Conservation (phyloP, 75 land plant genomes). For the Isoetes taiwanensis region DNA sequence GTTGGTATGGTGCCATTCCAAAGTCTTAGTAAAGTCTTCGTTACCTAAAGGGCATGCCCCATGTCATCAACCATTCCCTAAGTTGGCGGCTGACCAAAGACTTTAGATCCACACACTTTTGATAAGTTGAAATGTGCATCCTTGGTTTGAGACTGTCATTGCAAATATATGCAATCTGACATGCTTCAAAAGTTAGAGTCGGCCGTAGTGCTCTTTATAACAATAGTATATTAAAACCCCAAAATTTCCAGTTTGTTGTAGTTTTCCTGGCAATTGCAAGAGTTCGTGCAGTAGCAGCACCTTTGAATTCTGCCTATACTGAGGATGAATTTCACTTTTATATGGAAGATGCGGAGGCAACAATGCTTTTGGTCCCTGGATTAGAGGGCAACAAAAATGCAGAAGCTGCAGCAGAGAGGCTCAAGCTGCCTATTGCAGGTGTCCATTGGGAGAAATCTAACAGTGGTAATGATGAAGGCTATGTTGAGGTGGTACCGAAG, state of each 20-base stretch:
- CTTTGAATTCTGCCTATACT: constrained; percentile 83
- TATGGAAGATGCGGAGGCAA: constrained; percentile 65
- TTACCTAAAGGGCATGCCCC: too few relatives aligned
- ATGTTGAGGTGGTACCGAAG: too few relatives aligned
- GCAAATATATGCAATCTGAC: too few relatives aligned
- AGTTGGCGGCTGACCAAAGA: too few relatives aligned
- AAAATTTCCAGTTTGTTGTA: constrained; percentile 52
- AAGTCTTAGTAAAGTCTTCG: too few relatives aligned
- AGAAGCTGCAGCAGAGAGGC: constrained; percentile 55
- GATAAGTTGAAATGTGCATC: too few relatives aligned
- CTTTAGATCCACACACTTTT: too few relatives aligned
- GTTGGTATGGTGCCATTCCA: too few relatives aligned
- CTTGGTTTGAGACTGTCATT: too few relatives aligned
- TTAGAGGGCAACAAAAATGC: constrained; percentile 54
- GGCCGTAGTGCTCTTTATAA: too few relatives aligned
- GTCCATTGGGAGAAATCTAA: constrained; percentile 20
- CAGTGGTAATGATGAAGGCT: neutral
- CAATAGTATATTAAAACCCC: neutral
- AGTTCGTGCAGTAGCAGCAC: constrained; percentile 69
- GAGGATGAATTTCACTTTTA: constrained; percentile 82
- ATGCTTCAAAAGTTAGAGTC: too few relatives aligned
- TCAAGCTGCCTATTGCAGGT: constrained; percentile 38
- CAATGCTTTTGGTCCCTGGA: constrained; percentile 41
- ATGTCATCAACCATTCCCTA: too few relatives aligned
- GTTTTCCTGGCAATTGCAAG: constrained; percentile 72